Base-by-base conservation (phyloP, 306 rosid species). In the Rubus idaeus region DNA sequence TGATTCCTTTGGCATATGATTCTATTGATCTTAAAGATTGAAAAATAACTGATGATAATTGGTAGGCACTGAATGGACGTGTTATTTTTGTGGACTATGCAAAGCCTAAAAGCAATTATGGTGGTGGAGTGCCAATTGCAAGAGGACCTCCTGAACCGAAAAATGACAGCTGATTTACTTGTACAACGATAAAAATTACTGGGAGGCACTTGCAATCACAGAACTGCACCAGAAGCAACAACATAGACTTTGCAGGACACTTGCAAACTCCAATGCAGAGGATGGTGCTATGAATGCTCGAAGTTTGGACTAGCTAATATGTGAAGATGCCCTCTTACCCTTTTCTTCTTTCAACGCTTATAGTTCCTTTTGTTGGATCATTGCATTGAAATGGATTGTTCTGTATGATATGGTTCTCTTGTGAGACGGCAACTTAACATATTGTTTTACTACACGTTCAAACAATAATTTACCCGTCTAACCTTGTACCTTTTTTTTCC, bases 11-110 rank as follows among this genome's bases (percentile, higher is more conserved):
- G 55, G 52, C 41, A 61, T 44, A n/a, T 68, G 23, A 18, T 70
- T 55, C 26, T 56, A 62, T 4, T 66, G n/a, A 58, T 52, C 40
- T 72, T 72, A 26, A 17, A 53, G 30, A 26, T 55, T 42, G 42
- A 20, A 50, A 72, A 77, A 44, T 88, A 20, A 81, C 53, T 69
- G 80, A 70, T 46, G 20, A 62, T 35, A 65, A 77, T 2, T 52
- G 56, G 82, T 91, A 94, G 98, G 83, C 89, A 55, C 82, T 94
- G 78, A 90, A 90, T 76, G 98, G 98, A 12, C 92, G 97, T n/a
- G 95, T 89, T 20, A 53, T 94, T 65, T 91, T 85, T 76, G 96
- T 90, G 78, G 93, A 90, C 79, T 91, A 86, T 74, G 97, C 96
- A 40, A 94, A 90, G 84, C 97, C 91, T 37, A 80, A 67, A 75